Evolutionary conservation across 331 rosid genomes (phyloP), one percentile per base, ranked within the genome.

Genomic region (Acacia pycnantha): DNA sequence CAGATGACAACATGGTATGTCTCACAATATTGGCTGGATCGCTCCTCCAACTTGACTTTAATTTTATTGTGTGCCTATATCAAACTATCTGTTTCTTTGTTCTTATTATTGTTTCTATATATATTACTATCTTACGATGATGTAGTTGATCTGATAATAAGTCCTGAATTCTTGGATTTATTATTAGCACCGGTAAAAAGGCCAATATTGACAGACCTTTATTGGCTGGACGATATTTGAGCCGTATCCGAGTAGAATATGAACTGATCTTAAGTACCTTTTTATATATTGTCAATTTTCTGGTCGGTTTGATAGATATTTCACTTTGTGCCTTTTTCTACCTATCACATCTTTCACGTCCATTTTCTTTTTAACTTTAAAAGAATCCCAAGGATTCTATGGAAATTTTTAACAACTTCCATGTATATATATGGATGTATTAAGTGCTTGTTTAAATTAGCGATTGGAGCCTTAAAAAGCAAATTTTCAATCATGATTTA

Each of bases 1-100:
- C 88, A 11, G 29, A 85, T 83, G 89, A 87, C 81, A 84, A 82
- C 84, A 79, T 77, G 80, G 29, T 41, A 81, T 77, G 84, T 75
- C 84, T 84, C 87, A 50, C 48, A 26, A 62, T 27, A 76, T 77
- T 82, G 83, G 54, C 82, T 80, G 72, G 58, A 81, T 82, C 73
- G 81, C 78, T 66, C 54, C 9, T 83, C 88, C 89, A 88, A 85
- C 84, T 79, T 84, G 82, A 59, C 64, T 46, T 77, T 82, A 19
- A 54, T 54, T 54, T 6, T 54, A n/a, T 48, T 72, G 66, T 78
- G 48, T 26, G 10, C 73, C 77, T 53, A 2, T 16, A 71, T 74
- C 56, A 26, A 74, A 69, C 78, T 85, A 13, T 78, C 41, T 73
- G 71, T 70, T 62, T 62, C 69, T 27, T 62, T 81, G 67, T 72